Evolutionary conservation across 306 rosid species (phyloP), one percentile per base, ranked within the genome.

Genomic region (Castanea crenata): DNA sequence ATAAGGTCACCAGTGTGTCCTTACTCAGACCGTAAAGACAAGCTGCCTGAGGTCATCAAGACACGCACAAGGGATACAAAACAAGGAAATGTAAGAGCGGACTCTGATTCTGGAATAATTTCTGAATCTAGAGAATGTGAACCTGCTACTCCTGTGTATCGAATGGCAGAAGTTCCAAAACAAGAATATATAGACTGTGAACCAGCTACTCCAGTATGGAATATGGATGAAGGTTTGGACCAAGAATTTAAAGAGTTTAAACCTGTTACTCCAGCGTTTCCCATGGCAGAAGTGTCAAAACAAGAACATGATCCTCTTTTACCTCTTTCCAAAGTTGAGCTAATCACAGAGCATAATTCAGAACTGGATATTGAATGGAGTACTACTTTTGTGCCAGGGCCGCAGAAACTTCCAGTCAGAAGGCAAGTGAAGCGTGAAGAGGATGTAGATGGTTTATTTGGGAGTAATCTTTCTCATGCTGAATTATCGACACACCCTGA

Each of bases 1-100:
- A 96, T 96, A 82, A 91, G 83, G 84, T 89, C 96, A 70, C 99
- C 99, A 1, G 76, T 73, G 25, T 96, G 99, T 85, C 99, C 99
- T 72, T 91, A 89, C 87, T 54, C 80, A 62, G 90, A 90, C 54
- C 31, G 16, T 14, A 86, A 86, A 72, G 85, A 78, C 34, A 81
- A 76, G 73, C 74, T 55, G 61, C 83, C 55, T 55, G 90, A 87
- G 78, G 84, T 57, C 68, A 86, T 73, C 83, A 92, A 81, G 80
- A 64, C 83, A 74, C 89, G 80, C 74, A 15, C 46, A 18, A 81
- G 58, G 79, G 64, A 56, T 51, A 63, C 82, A 74, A 91, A 90
- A 87, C 91, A 85, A 80, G 97, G 88, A 55, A 80, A 46, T 69
- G 74, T 84, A 75, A 87, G 82, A 55, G 84, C 74, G 27, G 92